Percentiles rank a stretch among this genome's conserved stretches.
Conservation (phyloP, 2,329 filamentous ascomycete species). For the Nemania diffusa region DNA sequence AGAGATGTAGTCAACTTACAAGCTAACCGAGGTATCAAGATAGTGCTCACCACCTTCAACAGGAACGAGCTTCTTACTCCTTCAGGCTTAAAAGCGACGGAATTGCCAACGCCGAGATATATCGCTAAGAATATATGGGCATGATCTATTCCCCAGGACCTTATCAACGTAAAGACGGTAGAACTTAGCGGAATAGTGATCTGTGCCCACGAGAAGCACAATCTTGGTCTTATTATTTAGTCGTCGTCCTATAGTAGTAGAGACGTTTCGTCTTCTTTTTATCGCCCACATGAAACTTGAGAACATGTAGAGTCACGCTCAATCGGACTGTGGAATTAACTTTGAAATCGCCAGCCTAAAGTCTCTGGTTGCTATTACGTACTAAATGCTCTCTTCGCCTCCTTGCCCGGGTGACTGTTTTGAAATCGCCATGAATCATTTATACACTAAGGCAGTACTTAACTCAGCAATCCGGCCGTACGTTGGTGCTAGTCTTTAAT, state of each 20-base stretch:
- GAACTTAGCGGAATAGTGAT: not conserved
- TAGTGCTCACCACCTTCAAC: not conserved
- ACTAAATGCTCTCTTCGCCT: not conserved
- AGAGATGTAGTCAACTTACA: not conserved
- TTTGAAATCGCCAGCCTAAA: not conserved
- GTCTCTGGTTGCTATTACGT: not conserved
- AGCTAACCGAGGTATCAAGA: not conserved
- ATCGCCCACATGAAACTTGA: not conserved
- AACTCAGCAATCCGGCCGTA: conserved; percentile 2
- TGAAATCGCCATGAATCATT: conserved; percentile 19
- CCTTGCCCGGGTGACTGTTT: not conserved
- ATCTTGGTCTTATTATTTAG: not conserved
- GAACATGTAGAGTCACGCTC: not conserved
- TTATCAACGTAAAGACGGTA: not conserved
- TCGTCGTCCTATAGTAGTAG: not conserved
- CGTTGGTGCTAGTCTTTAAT: not conserved
- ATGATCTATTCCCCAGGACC: not conserved
- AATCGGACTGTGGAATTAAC: not conserved
- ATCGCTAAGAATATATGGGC: conserved; percentile 3
- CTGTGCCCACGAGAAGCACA: not conserved
- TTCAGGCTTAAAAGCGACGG: not conserved
- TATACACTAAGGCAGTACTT: not conserved
- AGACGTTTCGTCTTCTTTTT: not conserved
- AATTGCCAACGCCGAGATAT: not conserved
- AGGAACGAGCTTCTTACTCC: not conserved